phyloP scores from a whole-genome alignment of 768 basidiomycete genomes.

The Atractiella rhizophila region DNA sequence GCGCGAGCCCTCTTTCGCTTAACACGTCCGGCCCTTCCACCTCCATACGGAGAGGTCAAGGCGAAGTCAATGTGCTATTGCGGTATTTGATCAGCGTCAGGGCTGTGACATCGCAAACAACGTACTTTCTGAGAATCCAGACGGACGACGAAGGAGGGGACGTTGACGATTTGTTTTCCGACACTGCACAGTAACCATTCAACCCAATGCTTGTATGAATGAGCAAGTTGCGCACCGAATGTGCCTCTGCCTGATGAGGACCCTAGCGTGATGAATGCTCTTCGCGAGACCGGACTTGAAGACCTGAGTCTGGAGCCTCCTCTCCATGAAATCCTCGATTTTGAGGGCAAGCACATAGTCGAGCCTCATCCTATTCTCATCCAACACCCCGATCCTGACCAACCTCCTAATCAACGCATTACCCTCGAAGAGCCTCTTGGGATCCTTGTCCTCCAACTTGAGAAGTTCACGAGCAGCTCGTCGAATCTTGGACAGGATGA shows the following conservation, averaged over 20 bases:
- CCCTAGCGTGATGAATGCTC: constrained; percentile 94
- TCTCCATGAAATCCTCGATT: constrained; percentile 99
- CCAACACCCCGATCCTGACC: constrained; percentile 98
- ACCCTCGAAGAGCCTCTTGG: constrained; percentile 92
- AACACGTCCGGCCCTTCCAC: constrained; percentile 56
- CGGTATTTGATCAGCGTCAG: background rate
- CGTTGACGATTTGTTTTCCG: constrained; percentile 97
- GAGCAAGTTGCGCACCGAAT: constrained; percentile 47
- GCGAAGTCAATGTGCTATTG: constrained; percentile 84
- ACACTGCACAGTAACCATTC: constrained; percentile 32
- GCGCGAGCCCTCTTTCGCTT: constrained; percentile 95
- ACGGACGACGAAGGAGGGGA: constrained; percentile 94
- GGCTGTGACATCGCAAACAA: background rate
- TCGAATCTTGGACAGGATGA: constrained; percentile 97
- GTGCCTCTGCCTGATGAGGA: constrained; percentile 91
- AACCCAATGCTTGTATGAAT: background rate
- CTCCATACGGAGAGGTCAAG: constrained; percentile 84
- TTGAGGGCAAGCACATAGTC: constrained; percentile 99
- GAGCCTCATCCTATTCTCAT: constrained; percentile 94
- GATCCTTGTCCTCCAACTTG: constrained; percentile 97
- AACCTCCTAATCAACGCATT: constrained; percentile 88
- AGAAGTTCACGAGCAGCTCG: constrained; percentile 99
- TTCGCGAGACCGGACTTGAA: constrained; percentile 97
- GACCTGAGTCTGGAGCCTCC: constrained; percentile 93
- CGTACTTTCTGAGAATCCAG: constrained; percentile 81